Base-by-base conservation (phyloP, 768 basidiomycete genomes). In the Lactarius sanguifluus region DNA sequence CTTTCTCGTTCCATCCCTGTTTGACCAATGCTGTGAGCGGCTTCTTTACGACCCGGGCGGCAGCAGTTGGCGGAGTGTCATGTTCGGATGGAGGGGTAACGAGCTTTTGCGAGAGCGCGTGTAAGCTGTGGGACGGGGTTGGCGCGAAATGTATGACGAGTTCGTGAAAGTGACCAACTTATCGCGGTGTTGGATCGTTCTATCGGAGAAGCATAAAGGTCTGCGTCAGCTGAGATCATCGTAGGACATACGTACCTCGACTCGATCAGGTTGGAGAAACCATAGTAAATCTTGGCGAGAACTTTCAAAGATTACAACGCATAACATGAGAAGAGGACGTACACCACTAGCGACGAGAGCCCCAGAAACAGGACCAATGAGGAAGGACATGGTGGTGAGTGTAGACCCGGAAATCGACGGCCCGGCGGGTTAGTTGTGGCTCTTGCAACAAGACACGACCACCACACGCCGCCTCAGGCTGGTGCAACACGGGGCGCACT, bases 321-420 rank as follows among this genome's bases (percentile, higher is more conserved):
- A 36, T 28, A 25, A 23, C 3, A 30, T 18, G 43, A n/a, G 23
- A 55, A 57, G 30, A 57, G 45, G 65, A 77, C 82, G 72, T 75
- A 86, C 88, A 68, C 88, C 88, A 62, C 88, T 87, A 41, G 87
- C 88, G 59, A 85, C 82, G 64, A 90, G 78, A 40, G 86, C 86
- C 32, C 88, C 88, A 41, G 88, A 86, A n/a, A 88, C 74, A n/a
- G 87, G 85, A 32, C 88, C 87, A 61, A 85, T 72, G 60, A 87
- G 76, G 74, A 84, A 79, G 61, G 86, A 86, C 87, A 88, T 87
- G 2, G 30, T 52, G 30, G 41, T 28, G 32, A 28, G 25, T 52
- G 50, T 28, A 52, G 50, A 52, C 50, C 13, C 50, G 50, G 50
- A 25, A 25, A 52, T 52, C 23, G 50, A 52, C 50, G 50, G 50